Base-by-base conservation (phyloP, 805 yeast genomes). In the Lipomyces sp. region DNA sequence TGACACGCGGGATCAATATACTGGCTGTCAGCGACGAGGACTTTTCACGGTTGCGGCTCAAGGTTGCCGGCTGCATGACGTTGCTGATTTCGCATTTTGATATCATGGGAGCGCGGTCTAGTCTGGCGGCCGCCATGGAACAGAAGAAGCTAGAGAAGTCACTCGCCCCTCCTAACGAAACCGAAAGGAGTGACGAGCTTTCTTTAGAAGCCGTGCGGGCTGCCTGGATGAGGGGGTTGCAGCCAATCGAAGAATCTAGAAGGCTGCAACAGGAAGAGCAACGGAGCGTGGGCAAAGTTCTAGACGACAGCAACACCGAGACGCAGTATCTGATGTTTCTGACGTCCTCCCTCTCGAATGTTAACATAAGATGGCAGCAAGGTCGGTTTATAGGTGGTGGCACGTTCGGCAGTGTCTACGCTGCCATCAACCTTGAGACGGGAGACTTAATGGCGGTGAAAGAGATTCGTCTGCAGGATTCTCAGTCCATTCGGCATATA, bases 391-490 rank as follows among this genome's bases (percentile, higher is more conserved):
- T 93, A 62, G 98, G 98, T 1, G 91, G 95, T 39, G 98, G 98
- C 38, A 80, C 96, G 0, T 93, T 91, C 74, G 98, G 98, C 5
- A 81, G 85, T 52, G 98, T 93, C 2, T 93, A 79, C 68, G 89
- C 93, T 0, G 95, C 97, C 0, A 83, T 87, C 21, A 89, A 91
- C 64, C 76, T 93, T 55, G 98, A 91, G 60, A 87, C 95, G 16
- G 98, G 98, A 65, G 95, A 90, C 45, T 84, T 90, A 2, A 82
- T 93, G 85, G 98, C 98, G 0, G 98, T 93, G 31, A 93, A 93
- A 67, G 98, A 93, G 68, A 89, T 93, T 53, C 77, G 88, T 49
- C 82, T 93, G 66, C 96, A 88, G 61, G 95, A 90, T 62, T 78
- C 86, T 21, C 93, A 87, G 61, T 80, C 93, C 1, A 84, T 90